Evolutionary conservation across 768 basidiomycete species (phyloP), one percentile per base, ranked within the genome.

Genomic region (Podaxis sp.): DNA sequence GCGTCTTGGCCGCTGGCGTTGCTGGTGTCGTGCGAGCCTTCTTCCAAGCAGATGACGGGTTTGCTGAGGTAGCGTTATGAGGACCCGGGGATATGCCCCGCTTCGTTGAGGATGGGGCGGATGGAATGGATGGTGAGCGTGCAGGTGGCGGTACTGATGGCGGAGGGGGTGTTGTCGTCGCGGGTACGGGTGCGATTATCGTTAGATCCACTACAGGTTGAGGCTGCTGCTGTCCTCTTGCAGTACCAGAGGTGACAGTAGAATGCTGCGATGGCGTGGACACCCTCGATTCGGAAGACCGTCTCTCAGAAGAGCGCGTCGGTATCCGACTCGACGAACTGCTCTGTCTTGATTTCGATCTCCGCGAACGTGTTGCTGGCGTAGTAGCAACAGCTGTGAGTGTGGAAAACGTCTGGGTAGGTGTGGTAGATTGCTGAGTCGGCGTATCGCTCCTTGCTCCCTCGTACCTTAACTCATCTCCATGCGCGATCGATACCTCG

Each of bases 221-320:
- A 25, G 73, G 72, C 25, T 60, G 52, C 42, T 47, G 50, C 42
- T 40, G 57, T 50, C 59, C 28, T 32, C 32, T 32, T 32, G 32
- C 6, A 32, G 32, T 32, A 9, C 6, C 32, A 3, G 32, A 32
- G 32, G 56, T 47, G n/a, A 35, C 36, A 50, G 61, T 53, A 13
- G 65, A 64, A 21, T 64, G 70, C 5, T 74, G 75, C 1, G 79
- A 77, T 2, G 83, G 77, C 1, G 78, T 77, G 4, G 73, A 68
- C 13, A 77, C 77, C 38, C 79, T 77, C 9, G 82, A 79, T 54
- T 84, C 80, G 3, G 81, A 79, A 7, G 77, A 71, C 46, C 76
- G 67, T 14, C 80, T 77, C 14, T 79, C 71, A 32, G 73, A 71
- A 28, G 74, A 71, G 59, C 77, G 73, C 14, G 71, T 70, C 46